Percentiles rank a stretch among this genome's conserved stretches.
phyloP scores from a whole-genome alignment of 169 alveolate genomes.

The Plasmodium inui region DNA sequence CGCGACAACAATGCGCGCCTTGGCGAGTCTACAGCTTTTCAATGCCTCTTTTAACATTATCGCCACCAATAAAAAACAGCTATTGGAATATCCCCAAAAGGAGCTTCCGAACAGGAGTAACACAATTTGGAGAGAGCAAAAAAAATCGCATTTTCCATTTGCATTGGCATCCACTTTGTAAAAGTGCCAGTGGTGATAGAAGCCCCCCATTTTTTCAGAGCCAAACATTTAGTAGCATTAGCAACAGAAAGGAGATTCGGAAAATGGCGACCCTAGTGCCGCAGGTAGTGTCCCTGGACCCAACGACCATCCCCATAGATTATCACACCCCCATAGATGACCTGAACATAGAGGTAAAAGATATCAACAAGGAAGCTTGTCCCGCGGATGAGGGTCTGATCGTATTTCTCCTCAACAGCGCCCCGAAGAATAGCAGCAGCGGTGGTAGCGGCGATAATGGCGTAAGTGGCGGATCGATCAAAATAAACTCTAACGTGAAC shows the following conservation, averaged over 20 bases:
- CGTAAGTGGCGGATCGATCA: background rate
- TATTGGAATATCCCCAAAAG: constrained; percentile 8
- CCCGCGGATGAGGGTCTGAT: constrained; percentile 20
- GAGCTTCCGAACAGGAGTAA: background rate
- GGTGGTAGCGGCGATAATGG: background rate
- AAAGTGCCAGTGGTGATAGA: background rate
- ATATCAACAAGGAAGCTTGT: background rate
- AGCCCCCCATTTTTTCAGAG: background rate
- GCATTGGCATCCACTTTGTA: background rate
- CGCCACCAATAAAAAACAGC: background rate
- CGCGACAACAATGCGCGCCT: background rate
- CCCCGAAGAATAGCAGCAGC: constrained; percentile 1
- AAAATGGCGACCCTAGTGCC: constrained; percentile 54
- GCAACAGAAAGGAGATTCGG: background rate
- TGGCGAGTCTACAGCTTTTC: background rate
- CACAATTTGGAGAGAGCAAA: background rate
- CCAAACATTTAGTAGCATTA: background rate
- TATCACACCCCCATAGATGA: constrained; percentile 40
- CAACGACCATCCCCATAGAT: constrained; percentile 46
- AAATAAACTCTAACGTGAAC: constrained; percentile 7
- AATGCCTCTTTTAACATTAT: constrained; percentile 8
- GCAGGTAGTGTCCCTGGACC: constrained; percentile 52
- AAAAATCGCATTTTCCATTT: background rate
- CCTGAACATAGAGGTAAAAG: constrained; percentile 22
- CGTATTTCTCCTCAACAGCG: constrained; percentile 35